Percentiles rank a stretch among this genome's conserved stretches.
phyloP scores from a whole-genome alignment of 768 basidiomycete genomes.

The Russula foetens region DNA sequence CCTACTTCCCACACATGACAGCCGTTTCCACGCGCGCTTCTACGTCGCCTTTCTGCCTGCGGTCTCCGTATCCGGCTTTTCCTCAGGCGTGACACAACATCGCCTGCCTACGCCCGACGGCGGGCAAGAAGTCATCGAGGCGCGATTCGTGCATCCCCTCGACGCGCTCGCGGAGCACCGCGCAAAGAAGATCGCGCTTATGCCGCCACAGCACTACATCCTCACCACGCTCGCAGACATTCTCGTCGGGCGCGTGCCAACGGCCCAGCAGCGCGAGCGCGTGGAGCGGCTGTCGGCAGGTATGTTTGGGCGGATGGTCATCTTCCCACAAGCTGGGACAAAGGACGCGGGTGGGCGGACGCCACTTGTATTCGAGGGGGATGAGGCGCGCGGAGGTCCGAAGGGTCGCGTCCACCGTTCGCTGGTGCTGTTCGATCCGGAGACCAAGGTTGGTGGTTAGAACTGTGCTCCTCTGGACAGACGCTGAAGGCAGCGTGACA shows the following conservation, averaged over 20 bases:
- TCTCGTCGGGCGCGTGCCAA: conserved; percentile 36
- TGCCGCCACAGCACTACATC: conserved; percentile 74
- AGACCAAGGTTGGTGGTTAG: conserved; percentile 40
- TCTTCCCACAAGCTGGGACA: conserved; percentile 41
- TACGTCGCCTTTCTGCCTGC: conserved; percentile 53
- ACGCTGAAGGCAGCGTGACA: neutral
- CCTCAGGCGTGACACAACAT: conserved; percentile 47
- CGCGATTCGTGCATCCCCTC: conserved; percentile 54
- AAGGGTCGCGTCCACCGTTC: conserved; percentile 54
- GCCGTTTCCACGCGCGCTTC: conserved; percentile 67
- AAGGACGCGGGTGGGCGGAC: conserved; percentile 36
- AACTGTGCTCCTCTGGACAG: neutral
- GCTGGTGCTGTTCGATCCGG: conserved; percentile 34
- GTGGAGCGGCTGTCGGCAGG: conserved; percentile 43
- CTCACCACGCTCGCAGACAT: conserved; percentile 51
- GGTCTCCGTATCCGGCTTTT: conserved; percentile 34
- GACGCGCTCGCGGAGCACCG: conserved; percentile 45
- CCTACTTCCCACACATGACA: conserved; percentile 23
- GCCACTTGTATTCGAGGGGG: conserved; percentile 59
- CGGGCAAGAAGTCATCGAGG: conserved; percentile 58
- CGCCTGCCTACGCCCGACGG: conserved; percentile 61
- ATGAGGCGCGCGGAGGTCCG: conserved; percentile 56
- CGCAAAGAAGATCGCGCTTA: conserved; percentile 44
- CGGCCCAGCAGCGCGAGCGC: conserved; percentile 37
- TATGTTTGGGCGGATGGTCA: conserved; percentile 51